Evolutionary conservation across 1,139 yeast genomes (phyloP), one percentile per base, ranked within the genome.

Genomic region (Pichia sp.): DNA sequence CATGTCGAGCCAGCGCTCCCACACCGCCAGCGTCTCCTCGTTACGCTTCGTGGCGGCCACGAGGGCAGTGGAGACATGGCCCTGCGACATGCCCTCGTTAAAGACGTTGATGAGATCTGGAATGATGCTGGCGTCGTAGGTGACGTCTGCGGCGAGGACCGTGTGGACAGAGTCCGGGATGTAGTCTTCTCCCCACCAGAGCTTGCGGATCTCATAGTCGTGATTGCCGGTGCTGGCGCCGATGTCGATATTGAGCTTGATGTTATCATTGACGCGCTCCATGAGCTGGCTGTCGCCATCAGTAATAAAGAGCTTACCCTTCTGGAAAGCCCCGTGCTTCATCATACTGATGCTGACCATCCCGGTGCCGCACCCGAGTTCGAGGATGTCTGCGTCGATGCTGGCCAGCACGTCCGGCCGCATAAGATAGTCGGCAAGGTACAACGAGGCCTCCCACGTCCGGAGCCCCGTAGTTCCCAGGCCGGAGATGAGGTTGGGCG

Each of bases 401-500:
- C 38, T 34, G 38, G 38, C 12, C 38, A 34, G 38, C 38, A 34
- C 38, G n/a, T 10, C n/a, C n/a, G 38, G 38, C 12, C 20, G 30
- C 10, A 71, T 61, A 44, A 87, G 62, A 60, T 70, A 81, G 50
- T 81, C 75, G 8, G 85, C 72, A 17, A 91, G 71, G 56, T 75
- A 89, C n/a, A 88, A 62, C 0, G 96, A 87, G 0, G 97, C 97
- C 66, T 90, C 97, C 98, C 98, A 92, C 0, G 98, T 92, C 47
- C 97, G 73, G 56, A 83, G 72, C 0, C 98, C 98, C 0, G 98
- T 92, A 1, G 96, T 86, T 7, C 95, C 96, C 34, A 73, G 67
- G 0, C 90, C 90, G 17, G 89, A 79, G 10, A 89, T 80, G 50
- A 87, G 60, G 55, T 77, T 74, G 0, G 92, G 95, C 0, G 80